Base-by-base conservation (phyloP, 2,329 filamentous ascomycete species). In the Monosporascus sp. region DNA sequence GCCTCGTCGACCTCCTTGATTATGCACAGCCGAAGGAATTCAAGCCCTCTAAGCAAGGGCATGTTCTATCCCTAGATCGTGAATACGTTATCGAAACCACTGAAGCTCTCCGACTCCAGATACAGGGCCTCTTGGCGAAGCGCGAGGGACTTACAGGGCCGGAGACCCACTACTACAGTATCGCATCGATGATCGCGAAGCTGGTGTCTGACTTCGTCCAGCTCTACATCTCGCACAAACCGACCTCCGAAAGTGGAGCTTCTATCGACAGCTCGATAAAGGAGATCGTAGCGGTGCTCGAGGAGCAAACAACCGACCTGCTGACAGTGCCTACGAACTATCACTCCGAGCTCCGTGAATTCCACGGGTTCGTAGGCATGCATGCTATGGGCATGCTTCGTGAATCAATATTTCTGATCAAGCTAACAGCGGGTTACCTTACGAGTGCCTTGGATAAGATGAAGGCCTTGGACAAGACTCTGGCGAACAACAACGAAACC, bases 21-120 rank as follows among this genome's bases (percentile, higher is more conserved):
- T 78, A 76, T 62, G 78, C 75, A 50, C 71, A 78, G 1, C 74
- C 78, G 0, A 71, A 78, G 2, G 72, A 76, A 7, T 79, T 79
- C 67, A 83, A 82, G 59, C 71, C 75, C 1, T 55, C 65, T 20
- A 76, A 74, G 27, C 58, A 71, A 0, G 58, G 64, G 3, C 69
- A 74, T 1, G 67, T 70, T 0, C 66, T 71, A 0, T 63, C 68
- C 8, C 60, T 69, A 1, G 79, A 83, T 41, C 72, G 74, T 41
- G 67, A 70, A 2, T 79, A 75, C 50, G 67, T 77, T 1, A 53
- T 71, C 0, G 74, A 79, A 52, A 72, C 68, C 0, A 59, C 52
- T 24, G 44, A 38, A 14, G n/a, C 37, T 8, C n/a, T 66, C 3
- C 49, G 60, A 22, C 31, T 48, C 20, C 48, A 53, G 16, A 51